Evolutionary conservation across 352 stramenopile species (phyloP).

Genomic region (Phytophthora pseudosyringae): DNA sequence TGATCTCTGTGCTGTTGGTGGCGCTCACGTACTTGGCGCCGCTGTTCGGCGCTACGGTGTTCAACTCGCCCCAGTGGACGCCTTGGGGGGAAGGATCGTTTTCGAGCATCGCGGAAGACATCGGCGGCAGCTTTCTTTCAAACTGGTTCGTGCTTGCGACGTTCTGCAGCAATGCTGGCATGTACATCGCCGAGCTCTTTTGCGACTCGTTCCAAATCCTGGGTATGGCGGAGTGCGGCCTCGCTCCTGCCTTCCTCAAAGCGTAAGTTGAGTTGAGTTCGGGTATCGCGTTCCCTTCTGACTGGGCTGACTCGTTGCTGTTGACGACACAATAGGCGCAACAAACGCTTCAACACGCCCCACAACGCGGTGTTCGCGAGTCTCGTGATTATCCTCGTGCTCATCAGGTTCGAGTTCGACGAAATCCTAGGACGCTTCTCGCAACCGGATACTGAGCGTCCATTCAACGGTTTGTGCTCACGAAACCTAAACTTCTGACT

Average conservation of each 20-base stretch:
- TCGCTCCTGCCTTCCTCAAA: conserved; percentile 85
- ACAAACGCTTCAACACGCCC: conserved; percentile 60
- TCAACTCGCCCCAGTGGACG: conserved; percentile 61
- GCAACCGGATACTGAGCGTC: conserved; percentile 39
- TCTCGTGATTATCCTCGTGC: conserved; percentile 57
- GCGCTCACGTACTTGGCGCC: conserved; percentile 89
- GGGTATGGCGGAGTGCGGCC: conserved; percentile 84
- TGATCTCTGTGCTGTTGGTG: conserved; percentile 82
- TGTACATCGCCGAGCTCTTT: conserved; percentile 95
- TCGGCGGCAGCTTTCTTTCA: conserved; percentile 85
- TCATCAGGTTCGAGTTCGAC: conserved; percentile 75
- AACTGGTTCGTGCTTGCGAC: conserved; percentile 92
- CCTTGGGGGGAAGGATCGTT: conserved; percentile 94
- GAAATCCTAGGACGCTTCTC: conserved; percentile 85
- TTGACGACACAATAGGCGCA: conserved; percentile 38
- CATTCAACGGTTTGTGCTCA: conserved; percentile 40
- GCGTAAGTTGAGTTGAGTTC: conserved; percentile 51
- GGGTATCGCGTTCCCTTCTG: background rate
- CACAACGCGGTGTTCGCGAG: conserved; percentile 53
- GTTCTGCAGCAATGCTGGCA: conserved; percentile 89
- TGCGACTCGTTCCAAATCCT: conserved; percentile 91
- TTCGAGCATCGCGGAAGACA: conserved; percentile 84
- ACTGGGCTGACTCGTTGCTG: background rate
- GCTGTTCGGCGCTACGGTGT: conserved; percentile 84
- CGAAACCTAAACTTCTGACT: background rate